Evolutionary conservation across 495 filamentous ascomycete genomes (phyloP).

Genomic region (Cairneyella variabilis): DNA sequence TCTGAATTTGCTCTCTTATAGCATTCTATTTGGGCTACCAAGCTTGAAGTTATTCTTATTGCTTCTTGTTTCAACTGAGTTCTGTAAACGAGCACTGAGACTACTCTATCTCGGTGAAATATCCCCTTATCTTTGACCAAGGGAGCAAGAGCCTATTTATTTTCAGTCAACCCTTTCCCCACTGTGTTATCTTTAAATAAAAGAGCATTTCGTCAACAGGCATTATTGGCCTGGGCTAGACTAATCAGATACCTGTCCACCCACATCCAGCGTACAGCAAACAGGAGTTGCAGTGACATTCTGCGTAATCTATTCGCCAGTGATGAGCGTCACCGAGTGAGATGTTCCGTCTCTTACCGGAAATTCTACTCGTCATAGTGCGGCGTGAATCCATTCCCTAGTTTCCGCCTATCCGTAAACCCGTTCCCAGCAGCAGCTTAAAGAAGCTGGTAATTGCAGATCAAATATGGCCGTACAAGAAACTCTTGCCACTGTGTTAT

Average conservation of each 20-base stretch:
- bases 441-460: background rate
- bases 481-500: background rate
- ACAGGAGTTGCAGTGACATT: background rate
- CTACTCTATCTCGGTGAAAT: too few species aligned
- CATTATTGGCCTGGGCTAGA: background rate
- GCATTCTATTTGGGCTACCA: background rate
- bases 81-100: too few species aligned
- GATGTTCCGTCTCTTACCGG: background rate
- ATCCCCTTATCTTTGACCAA: too few species aligned
- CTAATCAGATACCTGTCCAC: constrained; percentile 8
- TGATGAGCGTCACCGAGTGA: background rate
- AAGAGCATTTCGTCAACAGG: background rate
- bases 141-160: too few species aligned
- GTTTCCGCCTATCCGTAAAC: background rate
- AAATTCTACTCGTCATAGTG: background rate
- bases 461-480: background rate
- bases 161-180: too few species aligned
- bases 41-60: background rate
- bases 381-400: background rate
- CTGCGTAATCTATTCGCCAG: constrained; percentile 1
- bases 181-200: background rate
- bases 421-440: background rate
- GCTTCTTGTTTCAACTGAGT: background rate
- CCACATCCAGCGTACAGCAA: constrained; percentile 1
- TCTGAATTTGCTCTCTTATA: background rate